These are phyloP conservation scores for Opeltia flavorubescens DNA, from an alignment of 495 filamentous ascomycete genomes.

Conservation along the genomic window DNA sequence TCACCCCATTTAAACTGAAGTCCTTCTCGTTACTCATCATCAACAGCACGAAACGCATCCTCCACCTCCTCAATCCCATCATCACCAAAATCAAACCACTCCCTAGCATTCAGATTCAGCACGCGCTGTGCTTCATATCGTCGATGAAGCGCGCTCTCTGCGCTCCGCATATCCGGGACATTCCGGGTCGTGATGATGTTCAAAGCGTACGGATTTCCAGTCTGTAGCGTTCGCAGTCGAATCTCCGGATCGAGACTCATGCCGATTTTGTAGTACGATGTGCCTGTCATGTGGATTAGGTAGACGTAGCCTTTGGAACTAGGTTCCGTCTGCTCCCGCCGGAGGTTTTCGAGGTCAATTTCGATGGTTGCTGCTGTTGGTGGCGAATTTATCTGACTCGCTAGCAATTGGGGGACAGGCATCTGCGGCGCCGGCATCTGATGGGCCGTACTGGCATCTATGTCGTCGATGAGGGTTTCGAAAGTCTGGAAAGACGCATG, in stretches of 20 bases:
- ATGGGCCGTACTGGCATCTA: neutral
- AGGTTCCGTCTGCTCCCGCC: slow-evolving; percentile 10
- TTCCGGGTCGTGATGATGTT: neutral
- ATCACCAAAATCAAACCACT: slow-evolving; percentile 12
- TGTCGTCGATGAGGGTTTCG: slow-evolving; percentile 5
- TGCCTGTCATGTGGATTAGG: slow-evolving; percentile 10
- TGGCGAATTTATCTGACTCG: neutral
- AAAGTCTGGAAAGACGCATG: slow-evolving; percentile 11
- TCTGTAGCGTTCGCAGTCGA: slow-evolving; percentile 13
- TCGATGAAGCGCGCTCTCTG: slow-evolving; percentile 7
- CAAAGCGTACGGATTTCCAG: slow-evolving; percentile 12
- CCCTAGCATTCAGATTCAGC: slow-evolving; percentile 8
- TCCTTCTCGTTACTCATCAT: too few relatives aligned
- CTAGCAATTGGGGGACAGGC: too few relatives aligned
- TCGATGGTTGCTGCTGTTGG: slow-evolving; percentile 1
- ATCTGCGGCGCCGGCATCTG: too few relatives aligned
- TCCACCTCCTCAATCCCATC: neutral
- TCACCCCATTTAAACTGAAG: too few relatives aligned
- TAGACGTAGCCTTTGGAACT: slow-evolving; percentile 10
- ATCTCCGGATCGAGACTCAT: slow-evolving; percentile 16
- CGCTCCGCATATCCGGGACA: slow-evolving; percentile 11
- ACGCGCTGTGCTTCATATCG: slow-evolving; percentile 6
- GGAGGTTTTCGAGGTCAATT: slow-evolving; percentile 9
- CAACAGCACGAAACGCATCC: neutral
- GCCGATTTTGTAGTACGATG: slow-evolving; percentile 12